These are phyloP conservation scores for Batrachochytrium dendrobatidis DNA, from an alignment of 371 early-diverging fungal species.

Conservation along the genomic window DNA sequence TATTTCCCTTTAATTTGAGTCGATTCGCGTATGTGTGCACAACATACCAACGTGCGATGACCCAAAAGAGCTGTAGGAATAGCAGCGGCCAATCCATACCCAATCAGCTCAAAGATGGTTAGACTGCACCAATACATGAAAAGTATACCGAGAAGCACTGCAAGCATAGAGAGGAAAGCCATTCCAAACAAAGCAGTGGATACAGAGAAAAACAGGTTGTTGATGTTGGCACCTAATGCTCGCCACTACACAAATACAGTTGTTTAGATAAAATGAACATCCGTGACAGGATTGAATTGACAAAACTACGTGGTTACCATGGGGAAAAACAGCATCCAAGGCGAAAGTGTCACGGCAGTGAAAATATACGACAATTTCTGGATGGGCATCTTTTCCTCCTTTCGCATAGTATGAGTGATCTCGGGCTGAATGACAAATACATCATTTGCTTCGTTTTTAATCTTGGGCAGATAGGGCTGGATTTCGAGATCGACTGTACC, in stretches of 20 bases:
- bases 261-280: not conserved
- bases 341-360: conserved; percentile 49
- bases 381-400: conserved; percentile 53
- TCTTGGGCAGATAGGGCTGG: too few species aligned
- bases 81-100: conserved; percentile 48
- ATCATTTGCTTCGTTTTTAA: conserved; percentile 16
- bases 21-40: conserved; percentile 16
- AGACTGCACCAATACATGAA: conserved; percentile 63
- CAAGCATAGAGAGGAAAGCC: conserved; percentile 51
- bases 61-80: conserved; percentile 54
- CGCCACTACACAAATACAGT: conserved; percentile 47
- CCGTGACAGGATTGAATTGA: not conserved
- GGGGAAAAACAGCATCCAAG: conserved; percentile 53
- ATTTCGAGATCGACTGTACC: conserved; percentile 26
- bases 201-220: conserved; percentile 28
- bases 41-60: conserved; percentile 25
- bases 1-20: too few species aligned
- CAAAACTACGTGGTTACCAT: conserved; percentile 37
- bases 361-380: conserved; percentile 50
- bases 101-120: conserved; percentile 63
- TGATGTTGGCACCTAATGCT: conserved; percentile 46
- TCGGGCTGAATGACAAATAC: conserved; percentile 50
- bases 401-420: conserved; percentile 61
- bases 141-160: conserved; percentile 50
- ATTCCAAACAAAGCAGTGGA: conserved; percentile 21